Conservation (phyloP, 148 eudicot species). For the Silene uniflora region DNA sequence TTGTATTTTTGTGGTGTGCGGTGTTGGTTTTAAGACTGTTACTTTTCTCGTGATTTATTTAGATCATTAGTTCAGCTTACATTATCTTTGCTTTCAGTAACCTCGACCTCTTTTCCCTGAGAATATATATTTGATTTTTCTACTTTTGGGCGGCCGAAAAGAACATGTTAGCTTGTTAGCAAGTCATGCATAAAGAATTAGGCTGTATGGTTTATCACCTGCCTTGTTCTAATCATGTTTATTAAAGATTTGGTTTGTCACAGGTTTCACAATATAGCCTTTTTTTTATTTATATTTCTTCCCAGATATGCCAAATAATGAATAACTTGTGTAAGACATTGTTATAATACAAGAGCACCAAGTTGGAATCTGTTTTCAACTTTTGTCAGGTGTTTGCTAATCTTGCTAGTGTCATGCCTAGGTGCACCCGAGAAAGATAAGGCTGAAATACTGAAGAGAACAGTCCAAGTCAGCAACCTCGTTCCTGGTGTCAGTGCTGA, state of each 20-base stretch:
- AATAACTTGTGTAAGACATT: no score
- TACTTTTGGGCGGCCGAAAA: neutral
- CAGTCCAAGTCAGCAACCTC: conserved; percentile 96
- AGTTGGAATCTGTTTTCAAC: neutral
- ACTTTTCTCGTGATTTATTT: neutral
- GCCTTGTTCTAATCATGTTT: no score
- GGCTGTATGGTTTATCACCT: neutral
- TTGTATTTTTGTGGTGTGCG: neutral
- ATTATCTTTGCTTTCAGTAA: neutral
- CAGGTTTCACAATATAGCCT: no score
- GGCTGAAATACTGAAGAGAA: conserved; percentile 57
- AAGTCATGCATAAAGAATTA: neutral
- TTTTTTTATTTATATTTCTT: no score
- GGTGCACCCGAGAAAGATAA: conserved; percentile 56
- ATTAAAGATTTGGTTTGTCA: no score
- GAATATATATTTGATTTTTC: neutral
- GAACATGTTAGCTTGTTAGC: conserved; percentile 3
- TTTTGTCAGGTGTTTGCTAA: neutral
- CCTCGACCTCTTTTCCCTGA: neutral
- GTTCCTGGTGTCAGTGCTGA: conserved; percentile 83
- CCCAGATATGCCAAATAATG: no score
- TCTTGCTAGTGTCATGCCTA: conserved; percentile 18
- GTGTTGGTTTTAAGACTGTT: conserved; percentile 1
- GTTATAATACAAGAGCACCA: neutral
- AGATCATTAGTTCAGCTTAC: neutral